Evolutionary conservation across 306 rosid genomes (phyloP).

Genomic region (Glycine latifolia): DNA sequence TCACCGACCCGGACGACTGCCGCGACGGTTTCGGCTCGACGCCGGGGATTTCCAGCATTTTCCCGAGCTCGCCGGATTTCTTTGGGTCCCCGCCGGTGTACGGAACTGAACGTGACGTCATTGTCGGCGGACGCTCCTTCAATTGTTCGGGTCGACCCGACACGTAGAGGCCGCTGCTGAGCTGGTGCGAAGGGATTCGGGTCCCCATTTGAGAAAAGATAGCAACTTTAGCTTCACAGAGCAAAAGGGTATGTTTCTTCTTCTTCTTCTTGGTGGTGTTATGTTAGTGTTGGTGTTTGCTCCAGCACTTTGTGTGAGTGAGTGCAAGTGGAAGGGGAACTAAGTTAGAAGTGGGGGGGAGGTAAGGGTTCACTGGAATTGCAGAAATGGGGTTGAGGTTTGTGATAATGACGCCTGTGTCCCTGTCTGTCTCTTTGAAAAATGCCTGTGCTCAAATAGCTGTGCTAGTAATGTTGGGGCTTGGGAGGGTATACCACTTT

Average conservation of each 20-base stretch:
- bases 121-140: constrained; percentile 86
- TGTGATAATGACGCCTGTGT: constrained; percentile 52
- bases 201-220: constrained; percentile 65
- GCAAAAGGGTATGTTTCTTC: neutral
- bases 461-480: constrained; percentile 21
- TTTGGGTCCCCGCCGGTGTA: constrained; percentile 97
- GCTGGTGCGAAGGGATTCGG: constrained; percentile 90
- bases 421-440: constrained; percentile 34
- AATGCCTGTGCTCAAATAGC: neutral
- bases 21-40: constrained; percentile 60
- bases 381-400: constrained; percentile 57
- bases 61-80: constrained; percentile 92
- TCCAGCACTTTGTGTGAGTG: constrained; percentile 7
- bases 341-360: constrained; percentile 12
- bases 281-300: neutral
- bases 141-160: constrained; percentile 89
- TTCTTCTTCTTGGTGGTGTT: neutral
- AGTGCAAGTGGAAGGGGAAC: constrained; percentile 39
- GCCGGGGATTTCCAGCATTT: constrained; percentile 83
- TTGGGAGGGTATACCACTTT: neutral
- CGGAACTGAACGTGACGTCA: constrained; percentile 82
- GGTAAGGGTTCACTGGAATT: constrained; percentile 35
- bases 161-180: constrained; percentile 87
- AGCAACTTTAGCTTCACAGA: constrained; percentile 15
- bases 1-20: constrained; percentile 72